A percentile compares a stretch with the other conserved stretches of the same genome.
phyloP scores from a whole-genome alignment of 1,139 yeast genomes.

The Hyphopichia buzzinii region DNA sequence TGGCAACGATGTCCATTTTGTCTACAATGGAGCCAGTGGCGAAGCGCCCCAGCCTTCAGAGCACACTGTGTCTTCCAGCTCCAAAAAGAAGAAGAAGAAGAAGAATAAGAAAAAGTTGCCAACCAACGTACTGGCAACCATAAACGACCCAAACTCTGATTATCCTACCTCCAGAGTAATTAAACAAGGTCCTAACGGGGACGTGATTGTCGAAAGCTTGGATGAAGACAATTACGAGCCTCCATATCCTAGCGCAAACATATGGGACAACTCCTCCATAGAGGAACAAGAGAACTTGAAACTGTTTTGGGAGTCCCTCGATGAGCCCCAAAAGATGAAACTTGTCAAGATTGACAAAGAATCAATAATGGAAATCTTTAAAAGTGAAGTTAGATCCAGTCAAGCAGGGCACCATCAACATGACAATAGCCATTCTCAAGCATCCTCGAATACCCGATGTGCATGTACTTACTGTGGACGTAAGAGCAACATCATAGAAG shows the following conservation, averaged over 20 bases:
- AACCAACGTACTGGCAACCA: conserved; percentile 36
- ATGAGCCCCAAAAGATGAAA: conserved; percentile 57
- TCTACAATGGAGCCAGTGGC: conserved; percentile 29
- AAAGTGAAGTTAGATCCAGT: conserved; percentile 25
- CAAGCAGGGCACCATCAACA: conserved; percentile 7
- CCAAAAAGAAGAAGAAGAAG: conserved; percentile 36
- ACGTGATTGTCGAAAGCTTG: conserved; percentile 61
- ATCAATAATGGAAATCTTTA: conserved; percentile 64
- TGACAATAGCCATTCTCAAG: conserved; percentile 6
- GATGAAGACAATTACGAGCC: conserved; percentile 21
- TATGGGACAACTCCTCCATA: conserved; percentile 60
- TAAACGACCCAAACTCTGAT: conserved; percentile 57
- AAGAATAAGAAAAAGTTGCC: conserved; percentile 27
- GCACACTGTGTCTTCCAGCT: conserved; percentile 14
- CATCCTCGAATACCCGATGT: conserved; percentile 34
- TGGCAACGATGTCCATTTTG: conserved; percentile 64
- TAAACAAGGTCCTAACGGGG: conserved; percentile 72
- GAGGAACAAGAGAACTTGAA: conserved; percentile 60
- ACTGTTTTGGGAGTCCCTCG: conserved; percentile 69
- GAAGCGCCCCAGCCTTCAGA: conserved; percentile 3
- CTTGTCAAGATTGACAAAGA: conserved; percentile 69
- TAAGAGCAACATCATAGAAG: conserved; percentile 69
- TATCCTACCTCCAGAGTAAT: conserved; percentile 74
- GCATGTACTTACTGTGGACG: conserved; percentile 81
- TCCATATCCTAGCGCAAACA: conserved; percentile 21